Conservation (phyloP, 208 protist species). For the Leishmania gerbilli region DNA sequence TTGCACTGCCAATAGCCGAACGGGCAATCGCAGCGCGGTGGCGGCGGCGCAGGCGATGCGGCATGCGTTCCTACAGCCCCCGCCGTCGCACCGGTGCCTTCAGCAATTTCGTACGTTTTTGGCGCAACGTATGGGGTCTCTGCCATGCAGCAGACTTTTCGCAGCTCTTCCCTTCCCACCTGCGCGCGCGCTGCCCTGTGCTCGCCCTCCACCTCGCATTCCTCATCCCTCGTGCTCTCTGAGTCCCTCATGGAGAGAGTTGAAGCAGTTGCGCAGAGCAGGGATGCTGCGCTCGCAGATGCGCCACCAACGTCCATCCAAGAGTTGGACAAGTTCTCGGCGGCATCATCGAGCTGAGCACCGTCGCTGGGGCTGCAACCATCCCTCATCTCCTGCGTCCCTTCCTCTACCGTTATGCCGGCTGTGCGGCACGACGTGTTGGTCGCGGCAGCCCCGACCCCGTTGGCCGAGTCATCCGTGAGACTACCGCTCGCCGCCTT, state of each 20-base stretch:
- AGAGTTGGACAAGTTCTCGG: not conserved
- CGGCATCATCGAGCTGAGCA: not conserved
- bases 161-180: not conserved
- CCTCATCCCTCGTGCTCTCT: not conserved
- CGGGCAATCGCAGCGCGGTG: conserved; percentile 32
- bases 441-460: not conserved
- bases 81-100: not conserved
- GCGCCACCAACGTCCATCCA: not conserved
- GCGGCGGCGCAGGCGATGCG: not conserved
- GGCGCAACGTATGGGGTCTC: conserved; percentile 14
- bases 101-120: conserved; percentile 3
- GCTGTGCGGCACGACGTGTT: not conserved
- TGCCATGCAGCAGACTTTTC: not conserved
- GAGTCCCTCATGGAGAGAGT: not conserved
- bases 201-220: not conserved
- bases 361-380: not conserved
- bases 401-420: not conserved
- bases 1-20: conserved; percentile 67
- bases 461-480: conserved; percentile 5
- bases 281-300: not conserved
- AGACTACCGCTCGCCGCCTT: not conserved
- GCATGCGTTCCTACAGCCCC: not conserved
- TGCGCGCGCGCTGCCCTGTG: not conserved
- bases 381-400: not conserved
- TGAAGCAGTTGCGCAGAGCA: not conserved